Percentiles rank a stretch among this genome's conserved stretches.
These are phyloP conservation scores for Paulinella micropora DNA, from an alignment of 78 protist genomes.

Conservation along the genomic window DNA sequence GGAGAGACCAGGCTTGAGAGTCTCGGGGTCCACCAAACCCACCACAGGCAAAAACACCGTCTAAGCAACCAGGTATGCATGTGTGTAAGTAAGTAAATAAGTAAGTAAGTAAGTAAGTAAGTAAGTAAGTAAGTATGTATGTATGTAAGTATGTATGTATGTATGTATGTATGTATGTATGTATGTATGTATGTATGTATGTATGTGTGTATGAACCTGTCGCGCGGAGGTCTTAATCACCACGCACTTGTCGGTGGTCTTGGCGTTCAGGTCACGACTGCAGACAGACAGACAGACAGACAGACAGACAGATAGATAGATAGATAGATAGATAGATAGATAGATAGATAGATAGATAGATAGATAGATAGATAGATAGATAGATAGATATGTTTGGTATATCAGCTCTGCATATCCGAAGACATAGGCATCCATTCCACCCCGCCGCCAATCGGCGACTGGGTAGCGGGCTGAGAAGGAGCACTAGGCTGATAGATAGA, in stretches of 20 bases:
- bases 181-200: neutral
- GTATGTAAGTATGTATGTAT: neutral
- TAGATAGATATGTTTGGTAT: too few species aligned
- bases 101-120: neutral
- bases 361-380: too few species aligned
- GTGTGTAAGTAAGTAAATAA: neutral
- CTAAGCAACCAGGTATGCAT: slow-evolving; percentile 11
- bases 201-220: slow-evolving; percentile 31
- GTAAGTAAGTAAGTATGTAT: neutral
- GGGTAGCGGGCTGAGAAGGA: too few species aligned
- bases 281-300: slow-evolving; percentile 33
- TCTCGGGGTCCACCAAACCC: slow-evolving; percentile 84
- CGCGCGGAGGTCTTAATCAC: slow-evolving; percentile 81
- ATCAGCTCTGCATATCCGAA: too few species aligned
- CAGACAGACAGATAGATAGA: too few species aligned
- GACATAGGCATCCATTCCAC: too few species aligned
- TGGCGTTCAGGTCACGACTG: slow-evolving; percentile 45
- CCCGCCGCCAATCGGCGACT: too few species aligned
- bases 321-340: too few species aligned
- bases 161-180: neutral
- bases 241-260: slow-evolving; percentile 53
- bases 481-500: too few species aligned
- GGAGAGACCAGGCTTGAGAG: slow-evolving; percentile 64
- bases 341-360: too few species aligned
- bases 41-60: slow-evolving; percentile 92